Conservation (phyloP, 441 rosid genomes). For the Adansonia rubrostipa region DNA sequence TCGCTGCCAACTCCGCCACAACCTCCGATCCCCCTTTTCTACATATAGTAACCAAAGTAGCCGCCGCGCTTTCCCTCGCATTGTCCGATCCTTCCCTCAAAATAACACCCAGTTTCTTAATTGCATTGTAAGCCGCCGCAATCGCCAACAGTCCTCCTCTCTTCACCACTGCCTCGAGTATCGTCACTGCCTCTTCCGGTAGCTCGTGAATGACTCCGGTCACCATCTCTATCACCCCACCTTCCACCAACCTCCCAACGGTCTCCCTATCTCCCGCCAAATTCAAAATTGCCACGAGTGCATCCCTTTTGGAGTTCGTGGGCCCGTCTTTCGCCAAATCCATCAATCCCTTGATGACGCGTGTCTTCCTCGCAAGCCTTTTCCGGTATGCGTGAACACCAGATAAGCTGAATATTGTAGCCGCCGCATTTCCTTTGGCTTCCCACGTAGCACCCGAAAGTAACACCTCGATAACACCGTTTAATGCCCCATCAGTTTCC, state of each 20-base stretch:
- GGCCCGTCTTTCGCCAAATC: constrained; percentile 67
- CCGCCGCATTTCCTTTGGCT: constrained; percentile 90
- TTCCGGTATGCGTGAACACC: constrained; percentile 54
- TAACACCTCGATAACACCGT: constrained; percentile 82
- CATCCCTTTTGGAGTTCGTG: constrained; percentile 56
- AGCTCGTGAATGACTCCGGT: constrained; percentile 44
- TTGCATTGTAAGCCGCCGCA: constrained; percentile 48
- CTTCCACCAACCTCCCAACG: constrained; percentile 67
- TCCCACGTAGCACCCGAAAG: constrained; percentile 89
- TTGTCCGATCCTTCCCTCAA: constrained; percentile 74
- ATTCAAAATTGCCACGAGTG: constrained; percentile 69
- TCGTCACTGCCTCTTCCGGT: constrained; percentile 70
- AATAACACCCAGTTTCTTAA: constrained; percentile 48
- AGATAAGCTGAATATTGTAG: constrained; percentile 75
- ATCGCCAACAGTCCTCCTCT: constrained; percentile 73
- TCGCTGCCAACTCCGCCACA: constrained; percentile 60
- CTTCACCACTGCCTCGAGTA: constrained; percentile 73
- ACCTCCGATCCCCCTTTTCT: constrained; percentile 76
- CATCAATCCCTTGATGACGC: constrained; percentile 67
- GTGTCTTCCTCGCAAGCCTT: constrained; percentile 66
- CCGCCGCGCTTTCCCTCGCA: constrained; percentile 72
- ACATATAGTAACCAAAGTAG: constrained; percentile 71
- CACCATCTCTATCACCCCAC: constrained; percentile 60
- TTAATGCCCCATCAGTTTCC: constrained; percentile 83
- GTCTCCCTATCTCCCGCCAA: constrained; percentile 78